These are phyloP conservation scores for Colletotrichum navitas DNA, from an alignment of 2,329 filamentous ascomycete genomes.

Conservation along the genomic window DNA sequence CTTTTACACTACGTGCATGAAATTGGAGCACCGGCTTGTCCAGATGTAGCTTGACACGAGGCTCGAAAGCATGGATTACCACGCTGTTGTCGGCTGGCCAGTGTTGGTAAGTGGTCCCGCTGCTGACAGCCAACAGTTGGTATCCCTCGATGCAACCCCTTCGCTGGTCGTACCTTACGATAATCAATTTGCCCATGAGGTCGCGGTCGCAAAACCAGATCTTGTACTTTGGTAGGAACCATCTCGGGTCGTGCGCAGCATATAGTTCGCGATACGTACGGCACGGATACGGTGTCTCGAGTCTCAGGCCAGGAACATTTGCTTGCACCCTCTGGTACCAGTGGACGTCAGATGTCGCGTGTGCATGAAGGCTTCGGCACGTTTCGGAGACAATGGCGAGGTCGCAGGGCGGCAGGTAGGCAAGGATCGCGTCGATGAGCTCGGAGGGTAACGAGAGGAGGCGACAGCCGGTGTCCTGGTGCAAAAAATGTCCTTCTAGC, in stretches of 20 bases:
- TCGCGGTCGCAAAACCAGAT: constrained; percentile 87
- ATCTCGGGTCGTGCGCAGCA: constrained; percentile 79
- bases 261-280: constrained; percentile 79
- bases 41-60: constrained; percentile 77
- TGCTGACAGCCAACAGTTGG: constrained; percentile 76
- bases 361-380: constrained; percentile 70
- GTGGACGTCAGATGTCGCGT: constrained; percentile 74
- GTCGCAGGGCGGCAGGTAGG: constrained; percentile 73
- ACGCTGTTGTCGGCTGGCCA: constrained; percentile 77
- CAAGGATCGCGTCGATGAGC: constrained; percentile 78
- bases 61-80: constrained; percentile 79
- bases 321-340: constrained; percentile 80
- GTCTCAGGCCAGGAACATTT: constrained; percentile 69
- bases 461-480: constrained; percentile 37
- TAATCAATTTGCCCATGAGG: constrained; percentile 79
- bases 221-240: constrained; percentile 85
- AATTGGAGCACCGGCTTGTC: constrained; percentile 79
- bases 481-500: constrained; percentile 17
- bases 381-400: constrained; percentile 71
- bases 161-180: constrained; percentile 81
- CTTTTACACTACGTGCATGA: constrained; percentile 45
- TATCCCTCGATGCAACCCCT: constrained; percentile 85
- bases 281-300: constrained; percentile 70
- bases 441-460: constrained; percentile 77
- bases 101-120: constrained; percentile 64